Percentiles rank a stretch among this genome's conserved stretches.
These are phyloP conservation scores for Leishmania major DNA, from an alignment of 208 protist species.

Conservation along the genomic window DNA sequence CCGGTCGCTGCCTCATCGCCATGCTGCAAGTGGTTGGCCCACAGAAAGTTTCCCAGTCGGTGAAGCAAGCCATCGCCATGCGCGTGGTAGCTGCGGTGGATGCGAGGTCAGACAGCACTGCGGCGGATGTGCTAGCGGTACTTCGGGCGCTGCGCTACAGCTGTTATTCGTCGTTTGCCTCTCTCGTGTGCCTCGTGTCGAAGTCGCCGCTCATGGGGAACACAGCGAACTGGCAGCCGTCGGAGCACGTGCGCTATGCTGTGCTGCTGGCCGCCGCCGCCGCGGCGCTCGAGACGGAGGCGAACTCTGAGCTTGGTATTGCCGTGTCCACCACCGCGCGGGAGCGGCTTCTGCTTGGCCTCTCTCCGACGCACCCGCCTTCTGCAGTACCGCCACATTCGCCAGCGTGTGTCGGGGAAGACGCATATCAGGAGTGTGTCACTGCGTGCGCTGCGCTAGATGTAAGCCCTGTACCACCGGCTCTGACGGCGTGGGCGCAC, in stretches of 20 bases:
- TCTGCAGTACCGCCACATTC: too few species aligned
- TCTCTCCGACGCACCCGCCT: neutral
- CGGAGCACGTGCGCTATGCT: slow-evolving; percentile 21
- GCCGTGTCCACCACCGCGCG: neutral
- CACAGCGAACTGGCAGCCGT: slow-evolving; percentile 2
- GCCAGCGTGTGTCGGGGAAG: neutral
- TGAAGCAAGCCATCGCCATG: slow-evolving; percentile 52
- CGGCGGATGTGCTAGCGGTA: slow-evolving; percentile 6
- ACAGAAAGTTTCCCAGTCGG: slow-evolving; percentile 37
- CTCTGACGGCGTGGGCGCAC: slow-evolving; percentile 17
- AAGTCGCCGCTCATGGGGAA: slow-evolving; percentile 10
- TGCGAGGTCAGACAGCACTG: too few species aligned
- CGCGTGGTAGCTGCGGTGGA: slow-evolving; percentile 26
- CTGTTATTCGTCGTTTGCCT: slow-evolving; percentile 25
- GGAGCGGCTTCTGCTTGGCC: slow-evolving; percentile 1
- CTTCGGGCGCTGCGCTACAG: slow-evolving; percentile 34
- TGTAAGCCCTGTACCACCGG: neutral
- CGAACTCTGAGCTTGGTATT: neutral
- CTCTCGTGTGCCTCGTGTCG: slow-evolving; percentile 24
- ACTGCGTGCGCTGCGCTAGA: slow-evolving; percentile 28
- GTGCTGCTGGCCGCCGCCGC: slow-evolving; percentile 28
- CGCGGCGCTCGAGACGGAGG: neutral
- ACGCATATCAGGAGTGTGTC: slow-evolving; percentile 23
- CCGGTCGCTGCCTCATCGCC: slow-evolving; percentile 40
- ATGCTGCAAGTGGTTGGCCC: slow-evolving; percentile 44